phyloP scores from a whole-genome alignment of 2,329 filamentous ascomycete species.

The Epichloe hybrida region DNA sequence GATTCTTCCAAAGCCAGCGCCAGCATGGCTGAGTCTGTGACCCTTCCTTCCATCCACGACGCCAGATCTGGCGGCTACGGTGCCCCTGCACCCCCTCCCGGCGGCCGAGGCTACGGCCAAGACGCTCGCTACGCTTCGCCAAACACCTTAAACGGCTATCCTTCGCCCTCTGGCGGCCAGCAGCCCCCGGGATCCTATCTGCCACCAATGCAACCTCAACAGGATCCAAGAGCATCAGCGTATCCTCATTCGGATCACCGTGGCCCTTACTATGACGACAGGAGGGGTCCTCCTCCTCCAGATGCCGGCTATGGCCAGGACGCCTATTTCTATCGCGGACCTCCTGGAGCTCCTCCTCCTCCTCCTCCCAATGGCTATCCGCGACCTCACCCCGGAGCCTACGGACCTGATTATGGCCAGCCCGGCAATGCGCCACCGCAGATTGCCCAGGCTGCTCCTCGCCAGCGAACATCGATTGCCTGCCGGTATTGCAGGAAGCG shows the following conservation, averaged over 20 bases:
- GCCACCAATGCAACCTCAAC: constrained; percentile 25
- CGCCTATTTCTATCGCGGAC: constrained; percentile 21
- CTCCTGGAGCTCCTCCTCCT: constrained; percentile 17
- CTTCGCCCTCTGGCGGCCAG: constrained; percentile 23
- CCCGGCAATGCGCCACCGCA: constrained; percentile 21
- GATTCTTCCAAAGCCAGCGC: constrained; percentile 14
- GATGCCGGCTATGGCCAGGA: constrained; percentile 17
- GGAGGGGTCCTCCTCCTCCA: constrained; percentile 16
- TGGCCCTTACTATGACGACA: constrained; percentile 23
- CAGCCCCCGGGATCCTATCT: constrained; percentile 21
- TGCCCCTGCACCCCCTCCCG: constrained; percentile 17
- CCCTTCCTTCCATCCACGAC: constrained; percentile 37
- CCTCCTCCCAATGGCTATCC: constrained; percentile 17
- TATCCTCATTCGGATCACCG: constrained; percentile 29
- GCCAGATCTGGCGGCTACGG: constrained; percentile 23
- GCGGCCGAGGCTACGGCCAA: constrained; percentile 17
- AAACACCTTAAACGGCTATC: constrained; percentile 32
- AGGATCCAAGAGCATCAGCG: constrained; percentile 19
- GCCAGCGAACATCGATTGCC: constrained; percentile 46
- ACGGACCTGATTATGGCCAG: constrained; percentile 22
- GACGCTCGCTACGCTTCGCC: constrained; percentile 30
- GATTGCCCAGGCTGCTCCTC: constrained; percentile 37
- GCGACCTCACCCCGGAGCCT: constrained; percentile 17
- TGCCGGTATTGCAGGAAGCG: constrained; percentile 48
- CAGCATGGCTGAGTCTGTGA: constrained; percentile 31